phyloP scores from a whole-genome alignment of 352 stramenopile genomes.

The Thraustochytrium sp. region DNA sequence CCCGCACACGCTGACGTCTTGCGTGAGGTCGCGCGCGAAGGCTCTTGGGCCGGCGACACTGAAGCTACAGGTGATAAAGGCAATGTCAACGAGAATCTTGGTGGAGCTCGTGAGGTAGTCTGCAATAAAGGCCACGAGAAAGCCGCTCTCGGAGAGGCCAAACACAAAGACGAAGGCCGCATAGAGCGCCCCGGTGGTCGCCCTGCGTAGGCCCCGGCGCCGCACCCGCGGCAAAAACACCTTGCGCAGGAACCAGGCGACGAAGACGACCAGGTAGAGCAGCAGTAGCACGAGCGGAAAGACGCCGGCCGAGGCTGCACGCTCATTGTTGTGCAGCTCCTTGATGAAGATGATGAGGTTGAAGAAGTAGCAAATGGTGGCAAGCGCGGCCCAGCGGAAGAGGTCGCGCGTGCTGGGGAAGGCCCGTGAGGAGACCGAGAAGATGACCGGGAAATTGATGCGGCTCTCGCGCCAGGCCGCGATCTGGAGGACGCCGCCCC shows the following conservation, averaged over 20 bases:
- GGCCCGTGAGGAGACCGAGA: neutral
- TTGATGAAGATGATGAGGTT: slow-evolving; percentile 8
- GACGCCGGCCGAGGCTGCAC: neutral
- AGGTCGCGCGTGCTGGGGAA: neutral
- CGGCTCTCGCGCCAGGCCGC: slow-evolving; percentile 2
- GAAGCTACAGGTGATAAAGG: neutral
- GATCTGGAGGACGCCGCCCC: neutral
- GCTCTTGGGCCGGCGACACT: neutral
- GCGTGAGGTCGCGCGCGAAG: neutral
- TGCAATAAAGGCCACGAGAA: neutral
- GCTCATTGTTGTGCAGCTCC: neutral
- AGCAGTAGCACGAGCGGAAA: neutral
- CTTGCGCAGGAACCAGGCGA: neutral
- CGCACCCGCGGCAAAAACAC: neutral
- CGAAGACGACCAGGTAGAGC: neutral
- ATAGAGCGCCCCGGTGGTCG: neutral
- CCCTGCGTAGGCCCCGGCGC: neutral
- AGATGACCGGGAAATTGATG: slow-evolving; percentile 39
- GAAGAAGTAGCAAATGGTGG: slow-evolving; percentile 6
- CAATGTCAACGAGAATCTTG: slow-evolving; percentile 24
- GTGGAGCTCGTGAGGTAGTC: slow-evolving; percentile 15
- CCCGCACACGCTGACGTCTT: neutral
- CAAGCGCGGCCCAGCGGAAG: neutral
- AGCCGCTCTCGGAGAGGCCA: neutral
- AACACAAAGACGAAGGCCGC: neutral